Conservation (phyloP, 1,139 yeast species). For the Sugiyamaella grinbergsii region DNA sequence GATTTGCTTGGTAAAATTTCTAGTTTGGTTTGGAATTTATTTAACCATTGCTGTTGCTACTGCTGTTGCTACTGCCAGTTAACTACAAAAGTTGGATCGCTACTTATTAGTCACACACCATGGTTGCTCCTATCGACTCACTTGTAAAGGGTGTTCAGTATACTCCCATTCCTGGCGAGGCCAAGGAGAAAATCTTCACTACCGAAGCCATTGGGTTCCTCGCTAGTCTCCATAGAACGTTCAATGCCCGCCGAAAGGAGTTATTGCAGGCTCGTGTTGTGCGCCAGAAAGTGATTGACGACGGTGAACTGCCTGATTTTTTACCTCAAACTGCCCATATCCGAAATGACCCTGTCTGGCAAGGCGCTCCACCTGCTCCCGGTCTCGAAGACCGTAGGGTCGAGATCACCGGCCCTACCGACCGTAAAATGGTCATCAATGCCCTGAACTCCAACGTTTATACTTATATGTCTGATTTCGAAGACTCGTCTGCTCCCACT, state of each 20-base stretch:
- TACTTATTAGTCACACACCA: too few species aligned
- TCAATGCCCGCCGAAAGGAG: conserved; percentile 60
- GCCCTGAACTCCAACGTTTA: conserved; percentile 88
- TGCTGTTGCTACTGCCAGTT: too few species aligned
- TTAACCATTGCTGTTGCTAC: too few species aligned
- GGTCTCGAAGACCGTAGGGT: conserved; percentile 53
- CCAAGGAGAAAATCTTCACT: conserved; percentile 50
- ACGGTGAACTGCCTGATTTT: conserved; percentile 71
- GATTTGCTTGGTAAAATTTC: too few species aligned
- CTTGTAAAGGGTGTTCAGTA: conserved; percentile 38
- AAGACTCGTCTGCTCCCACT: conserved; percentile 94
- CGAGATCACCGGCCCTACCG: conserved; percentile 57
- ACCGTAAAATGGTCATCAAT: conserved; percentile 90
- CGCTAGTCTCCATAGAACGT: conserved; percentile 72
- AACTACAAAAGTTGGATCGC: too few species aligned
- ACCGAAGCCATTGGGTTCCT: conserved; percentile 71
- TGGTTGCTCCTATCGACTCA: conserved; percentile 41
- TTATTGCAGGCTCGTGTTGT: conserved; percentile 61
- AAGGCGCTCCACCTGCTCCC: conserved; percentile 74
- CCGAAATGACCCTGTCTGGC: conserved; percentile 76
- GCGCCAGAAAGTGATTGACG: conserved; percentile 64
- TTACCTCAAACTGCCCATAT: conserved; percentile 69
- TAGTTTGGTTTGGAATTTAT: too few species aligned
- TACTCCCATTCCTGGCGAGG: conserved; percentile 33
- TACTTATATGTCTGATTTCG: conserved; percentile 94